Base-by-base conservation (phyloP, 176 grass and related monocot species). In the Eleusine indica region DNA sequence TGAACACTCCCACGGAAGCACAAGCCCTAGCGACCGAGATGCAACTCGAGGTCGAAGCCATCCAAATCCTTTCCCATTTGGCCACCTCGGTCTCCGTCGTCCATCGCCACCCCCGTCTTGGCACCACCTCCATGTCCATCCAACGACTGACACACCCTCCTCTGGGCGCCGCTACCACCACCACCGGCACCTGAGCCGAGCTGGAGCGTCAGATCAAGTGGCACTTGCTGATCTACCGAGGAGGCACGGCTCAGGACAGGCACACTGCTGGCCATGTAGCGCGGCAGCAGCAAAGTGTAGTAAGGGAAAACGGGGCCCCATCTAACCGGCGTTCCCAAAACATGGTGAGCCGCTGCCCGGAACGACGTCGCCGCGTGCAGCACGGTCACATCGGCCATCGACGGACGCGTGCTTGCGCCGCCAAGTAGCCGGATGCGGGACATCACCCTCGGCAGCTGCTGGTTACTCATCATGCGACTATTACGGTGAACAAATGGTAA, bases 1-100 rank as follows among this genome's bases (percentile, higher is more conserved):
- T 2, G 32, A 35, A 35, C 32, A 35, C 32, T 35, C 32, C 32
- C 32, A 35, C 32, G 32, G 32, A 35, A 35, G 32, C 32, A 35
- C 25, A 25, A 25, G 48, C 51, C 18, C 49, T 38, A 78, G 28
- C 1, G 16, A 71, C 15, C 49, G 17, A 82, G 71, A 74, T 18
- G 40, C 41, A 85, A 11, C 74, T 85, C 74, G 8, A 85, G 41
- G 22, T 85, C 74, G 19, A 70, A 69, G 16, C 11, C 51, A 4
- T 35, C 39, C 6, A 8, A 42, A n/a, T 37, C 42, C 21, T 63
- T 1, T 0, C 9, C 39, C 51, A 21, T 14, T 8, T 8, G 18
- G 18, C 28, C 15, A 51, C 14, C 42, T 72, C 25, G 29, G 21
- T 52, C 74, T 8, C 66, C 56, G 35, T 54, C 68, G 32, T 35